Conservation (phyloP, 1,139 yeast species). For the Yamadazyma pseudoaaseri region DNA sequence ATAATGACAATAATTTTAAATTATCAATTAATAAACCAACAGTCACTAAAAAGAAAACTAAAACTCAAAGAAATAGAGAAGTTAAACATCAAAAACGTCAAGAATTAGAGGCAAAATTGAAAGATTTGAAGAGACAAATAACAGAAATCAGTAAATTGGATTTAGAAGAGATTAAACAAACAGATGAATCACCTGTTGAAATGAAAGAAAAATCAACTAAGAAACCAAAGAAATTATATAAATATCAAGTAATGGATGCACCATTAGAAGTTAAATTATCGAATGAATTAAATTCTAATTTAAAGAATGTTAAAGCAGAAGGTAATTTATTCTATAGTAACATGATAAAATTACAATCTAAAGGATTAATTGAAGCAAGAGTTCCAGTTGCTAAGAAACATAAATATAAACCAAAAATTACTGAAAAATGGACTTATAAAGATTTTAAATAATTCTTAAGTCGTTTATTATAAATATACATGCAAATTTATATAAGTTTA, state of each 20-base stretch:
- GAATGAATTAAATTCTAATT: conserved; percentile 82
- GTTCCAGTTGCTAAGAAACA: conserved; percentile 67
- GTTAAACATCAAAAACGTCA: conserved; percentile 61
- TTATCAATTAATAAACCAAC: conserved; percentile 77
- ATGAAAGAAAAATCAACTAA: conserved; percentile 25
- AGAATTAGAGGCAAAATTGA: conserved; percentile 56
- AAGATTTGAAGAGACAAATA: conserved; percentile 54
- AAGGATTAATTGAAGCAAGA: conserved; percentile 86
- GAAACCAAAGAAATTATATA: conserved; percentile 40
- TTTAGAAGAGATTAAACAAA: conserved; percentile 31
- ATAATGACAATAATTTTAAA: conserved; percentile 29
- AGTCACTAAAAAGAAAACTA: conserved; percentile 69
- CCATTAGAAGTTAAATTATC: conserved; percentile 85
- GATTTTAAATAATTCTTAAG: conserved; percentile 58
- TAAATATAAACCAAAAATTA: conserved; percentile 66
- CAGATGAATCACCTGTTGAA: conserved; percentile 7
- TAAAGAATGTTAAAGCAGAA: conserved; percentile 85
- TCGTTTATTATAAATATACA: conserved; percentile 6
- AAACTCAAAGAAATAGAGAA: conserved; percentile 71
- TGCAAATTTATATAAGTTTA: conserved; percentile 2
- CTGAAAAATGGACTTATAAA: conserved; percentile 92
- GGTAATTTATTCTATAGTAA: conserved; percentile 85
- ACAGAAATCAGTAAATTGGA: conserved; percentile 58
- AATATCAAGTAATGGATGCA: conserved; percentile 57
- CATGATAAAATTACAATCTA: conserved; percentile 75